Conservation (phyloP, 148 eudicot species). For the Diospyros lotus region DNA sequence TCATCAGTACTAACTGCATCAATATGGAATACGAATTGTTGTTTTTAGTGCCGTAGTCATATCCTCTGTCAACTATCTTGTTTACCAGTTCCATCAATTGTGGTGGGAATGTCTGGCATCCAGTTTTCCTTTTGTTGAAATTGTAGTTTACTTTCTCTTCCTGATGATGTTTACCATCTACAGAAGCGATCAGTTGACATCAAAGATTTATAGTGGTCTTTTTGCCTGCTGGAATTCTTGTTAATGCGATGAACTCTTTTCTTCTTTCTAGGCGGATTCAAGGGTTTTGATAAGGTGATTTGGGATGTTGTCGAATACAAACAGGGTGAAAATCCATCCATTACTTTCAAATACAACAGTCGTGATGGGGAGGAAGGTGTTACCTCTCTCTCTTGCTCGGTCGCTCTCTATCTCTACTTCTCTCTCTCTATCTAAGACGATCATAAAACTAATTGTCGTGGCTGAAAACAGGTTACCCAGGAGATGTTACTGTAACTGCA, state of each 20-base stretch:
- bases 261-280: slow-evolving; percentile 57
- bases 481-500: slow-evolving; percentile 73
- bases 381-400: slow-evolving; percentile 14
- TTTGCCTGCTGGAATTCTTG: not conserved
- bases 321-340: slow-evolving; percentile 71
- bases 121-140: not conserved
- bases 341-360: slow-evolving; percentile 78
- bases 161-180: too few species aligned
- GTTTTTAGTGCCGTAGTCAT: not conserved
- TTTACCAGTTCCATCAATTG: not conserved
- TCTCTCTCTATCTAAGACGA: not conserved
- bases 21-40: not conserved
- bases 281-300: slow-evolving; percentile 84
- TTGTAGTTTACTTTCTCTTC: not conserved
- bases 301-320: slow-evolving; percentile 86
- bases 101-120: not conserved
- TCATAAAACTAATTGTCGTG: not conserved
- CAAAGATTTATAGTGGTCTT: not conserved
- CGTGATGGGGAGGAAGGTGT: slow-evolving; percentile 95
- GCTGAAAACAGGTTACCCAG: slow-evolving; percentile 69
- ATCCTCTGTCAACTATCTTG: not conserved
- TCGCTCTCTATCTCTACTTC: slow-evolving; percentile 6
- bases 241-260: not conserved
- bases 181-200: not conserved
- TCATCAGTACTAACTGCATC: not conserved